A percentile compares a stretch with the other conserved stretches of the same genome.
Conservation (phyloP, 148 eudicot genomes). For the Camellia lanceoleosa region DNA sequence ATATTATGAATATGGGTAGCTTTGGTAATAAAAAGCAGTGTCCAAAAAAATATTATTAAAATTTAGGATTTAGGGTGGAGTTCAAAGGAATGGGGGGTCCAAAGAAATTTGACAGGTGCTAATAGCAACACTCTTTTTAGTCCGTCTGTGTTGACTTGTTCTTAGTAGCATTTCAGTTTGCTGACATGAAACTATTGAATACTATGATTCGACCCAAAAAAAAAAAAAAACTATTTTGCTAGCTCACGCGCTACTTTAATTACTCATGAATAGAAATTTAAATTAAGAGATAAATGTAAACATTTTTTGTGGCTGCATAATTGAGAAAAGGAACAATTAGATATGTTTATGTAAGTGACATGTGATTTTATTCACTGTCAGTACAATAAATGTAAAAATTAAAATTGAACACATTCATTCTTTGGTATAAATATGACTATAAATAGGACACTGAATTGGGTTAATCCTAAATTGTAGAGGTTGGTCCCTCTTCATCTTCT, state of each 20-base stretch:
- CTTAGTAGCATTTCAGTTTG: not conserved
- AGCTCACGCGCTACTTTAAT: no score
- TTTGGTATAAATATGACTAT: not conserved
- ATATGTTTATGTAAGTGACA: not conserved
- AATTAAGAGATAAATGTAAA: no score
- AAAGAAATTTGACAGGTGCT: no score
- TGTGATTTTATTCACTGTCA: conserved; percentile 1
- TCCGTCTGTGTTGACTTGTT: not conserved
- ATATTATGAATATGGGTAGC: no score
- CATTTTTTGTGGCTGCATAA: not conserved
- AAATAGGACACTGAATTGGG: not conserved
- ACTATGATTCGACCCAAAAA: no score
- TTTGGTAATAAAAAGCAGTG: no score
- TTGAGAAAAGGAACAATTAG: not conserved
- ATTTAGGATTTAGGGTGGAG: no score
- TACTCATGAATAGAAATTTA: no score
- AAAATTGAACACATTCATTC: not conserved
- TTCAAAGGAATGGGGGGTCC: no score
- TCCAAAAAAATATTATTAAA: no score
- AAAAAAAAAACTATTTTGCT: no score
- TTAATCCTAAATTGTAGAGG: not conserved
- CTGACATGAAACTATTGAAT: no score
- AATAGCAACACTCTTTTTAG: not conserved
- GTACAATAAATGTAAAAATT: conserved; percentile 5
- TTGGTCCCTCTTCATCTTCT: not conserved